Conservation (phyloP, 345 rosid species). For the Mallotus nudiflorus region DNA sequence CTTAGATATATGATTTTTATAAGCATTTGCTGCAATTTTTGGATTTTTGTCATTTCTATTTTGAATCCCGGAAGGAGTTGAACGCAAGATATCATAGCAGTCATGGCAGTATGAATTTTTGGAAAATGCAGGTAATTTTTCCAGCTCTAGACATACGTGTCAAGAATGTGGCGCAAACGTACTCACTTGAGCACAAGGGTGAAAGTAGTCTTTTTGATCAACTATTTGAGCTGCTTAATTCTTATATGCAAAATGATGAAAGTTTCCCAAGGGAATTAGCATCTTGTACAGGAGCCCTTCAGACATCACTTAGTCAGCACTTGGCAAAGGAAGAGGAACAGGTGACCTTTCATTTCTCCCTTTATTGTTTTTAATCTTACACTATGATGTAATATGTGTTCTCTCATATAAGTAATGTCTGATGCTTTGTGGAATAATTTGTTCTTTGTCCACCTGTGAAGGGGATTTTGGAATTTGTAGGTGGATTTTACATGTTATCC, state of each 20-base stretch:
- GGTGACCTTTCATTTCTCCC: slow-evolving; percentile 33
- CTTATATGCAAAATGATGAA: slow-evolving; percentile 45
- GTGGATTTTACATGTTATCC: too few relatives aligned
- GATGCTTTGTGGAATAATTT: too few relatives aligned
- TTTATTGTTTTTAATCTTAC: slow-evolving; percentile 7
- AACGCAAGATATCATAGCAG: background rate
- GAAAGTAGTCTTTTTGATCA: slow-evolving; percentile 64
- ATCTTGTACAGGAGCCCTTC: slow-evolving; percentile 60
- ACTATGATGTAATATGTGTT: background rate
- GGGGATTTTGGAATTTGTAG: too few relatives aligned
- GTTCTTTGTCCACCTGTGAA: too few relatives aligned
- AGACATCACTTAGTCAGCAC: slow-evolving; percentile 65
- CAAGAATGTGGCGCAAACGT: slow-evolving; percentile 60
- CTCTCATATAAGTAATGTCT: too few relatives aligned
- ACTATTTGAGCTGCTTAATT: slow-evolving; percentile 49
- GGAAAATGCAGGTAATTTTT: slow-evolving; percentile 57
- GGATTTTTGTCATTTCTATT: slow-evolving; percentile 1
- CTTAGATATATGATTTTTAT: background rate
- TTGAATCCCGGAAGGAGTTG: background rate
- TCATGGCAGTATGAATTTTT: slow-evolving; percentile 5
- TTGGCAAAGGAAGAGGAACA: slow-evolving; percentile 75
- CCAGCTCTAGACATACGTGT: slow-evolving; percentile 65
- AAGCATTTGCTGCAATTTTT: background rate
- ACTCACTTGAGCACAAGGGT: slow-evolving; percentile 61
- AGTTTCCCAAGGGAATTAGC: slow-evolving; percentile 63